Base-by-base conservation (phyloP, 2,329 filamentous ascomycete genomes). In the Beauveria australis region DNA sequence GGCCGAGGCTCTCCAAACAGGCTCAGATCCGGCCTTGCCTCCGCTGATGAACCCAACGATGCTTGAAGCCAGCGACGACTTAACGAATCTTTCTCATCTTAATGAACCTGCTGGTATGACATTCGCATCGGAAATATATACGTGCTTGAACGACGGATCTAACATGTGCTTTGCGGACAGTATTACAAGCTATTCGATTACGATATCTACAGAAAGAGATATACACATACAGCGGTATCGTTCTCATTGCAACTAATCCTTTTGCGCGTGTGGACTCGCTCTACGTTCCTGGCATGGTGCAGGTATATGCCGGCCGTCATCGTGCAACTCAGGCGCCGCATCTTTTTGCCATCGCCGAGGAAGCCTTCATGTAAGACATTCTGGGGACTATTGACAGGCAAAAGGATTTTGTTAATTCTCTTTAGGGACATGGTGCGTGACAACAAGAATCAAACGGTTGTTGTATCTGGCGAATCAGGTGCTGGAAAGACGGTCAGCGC, bases 271-370 rank as follows among this genome's bases (percentile, higher is more conserved):
- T 99, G 67, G 94, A 99, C 74, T 99, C 94, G 47, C 86, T 99
- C 71, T 99, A 99, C 76, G 94, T 99, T 12, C 92, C 93, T 19
- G 94, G 94, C 66, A 99, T 99, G 93, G 92, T 99, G n/a, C 94
- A 99, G 75, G 92, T 97, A 44, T 99, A 99, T 77, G 92, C 94
- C 61, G 94, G 94, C 71, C 97, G 93, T 76, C 92, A 97, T 75
- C 85, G 94, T 76, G 92, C 92, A 62, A 96, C 94, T 62, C 94
- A 97, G 76, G 94, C 95, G 62, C 94, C 94, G 59, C 94, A 99
- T 85, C 78, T 99, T 71, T 99, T 99, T 77, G 94, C 94, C 67
- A 99, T 99, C 77, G 94, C 94, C 48, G 94, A 99, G 75, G 95
- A 99, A 77, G 92, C 94, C 63, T 99, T 97, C 78, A 91, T 93